phyloP scores from a whole-genome alignment of 2,329 filamentous ascomycete species.

The Blastomyces parvus region DNA sequence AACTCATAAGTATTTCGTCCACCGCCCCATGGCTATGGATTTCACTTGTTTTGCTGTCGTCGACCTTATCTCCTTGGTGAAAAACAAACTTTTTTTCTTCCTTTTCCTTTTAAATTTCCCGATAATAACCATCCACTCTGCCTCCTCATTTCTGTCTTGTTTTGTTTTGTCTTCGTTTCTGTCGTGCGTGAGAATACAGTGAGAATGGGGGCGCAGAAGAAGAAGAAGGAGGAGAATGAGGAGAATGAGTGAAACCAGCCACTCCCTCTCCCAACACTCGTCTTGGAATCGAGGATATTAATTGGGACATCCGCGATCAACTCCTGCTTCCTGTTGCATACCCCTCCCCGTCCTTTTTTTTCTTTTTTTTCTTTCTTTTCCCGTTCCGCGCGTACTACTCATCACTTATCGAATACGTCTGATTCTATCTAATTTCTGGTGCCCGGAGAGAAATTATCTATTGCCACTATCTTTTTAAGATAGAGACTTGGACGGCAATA shows the following conservation, averaged over 20 bases:
- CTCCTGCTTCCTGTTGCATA: background rate
- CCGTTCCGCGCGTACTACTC: too few species aligned
- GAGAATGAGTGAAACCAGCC: background rate
- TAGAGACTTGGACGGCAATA: too few species aligned
- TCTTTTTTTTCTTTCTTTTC: too few species aligned
- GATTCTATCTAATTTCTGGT: too few species aligned
- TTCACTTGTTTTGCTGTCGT: background rate
- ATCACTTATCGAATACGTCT: too few species aligned
- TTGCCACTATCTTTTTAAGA: too few species aligned
- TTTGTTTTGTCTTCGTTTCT: background rate
- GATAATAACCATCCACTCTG: background rate
- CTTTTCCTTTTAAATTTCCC: background rate
- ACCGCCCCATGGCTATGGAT: background rate
- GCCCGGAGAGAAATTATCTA: too few species aligned
- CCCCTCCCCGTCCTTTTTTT: too few species aligned
- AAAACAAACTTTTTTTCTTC: too few species aligned
- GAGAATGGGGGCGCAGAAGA: background rate
- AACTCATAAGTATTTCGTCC: background rate
- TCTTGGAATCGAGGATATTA: background rate
- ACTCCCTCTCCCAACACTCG: background rate
- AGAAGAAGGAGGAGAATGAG: too few species aligned
- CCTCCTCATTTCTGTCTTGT: background rate
- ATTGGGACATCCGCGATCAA: background rate
- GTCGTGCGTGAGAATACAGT: background rate
- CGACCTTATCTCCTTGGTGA: background rate